Conservation (phyloP, 2,329 filamentous ascomycete species). For the Cladorrhinum sp. region DNA sequence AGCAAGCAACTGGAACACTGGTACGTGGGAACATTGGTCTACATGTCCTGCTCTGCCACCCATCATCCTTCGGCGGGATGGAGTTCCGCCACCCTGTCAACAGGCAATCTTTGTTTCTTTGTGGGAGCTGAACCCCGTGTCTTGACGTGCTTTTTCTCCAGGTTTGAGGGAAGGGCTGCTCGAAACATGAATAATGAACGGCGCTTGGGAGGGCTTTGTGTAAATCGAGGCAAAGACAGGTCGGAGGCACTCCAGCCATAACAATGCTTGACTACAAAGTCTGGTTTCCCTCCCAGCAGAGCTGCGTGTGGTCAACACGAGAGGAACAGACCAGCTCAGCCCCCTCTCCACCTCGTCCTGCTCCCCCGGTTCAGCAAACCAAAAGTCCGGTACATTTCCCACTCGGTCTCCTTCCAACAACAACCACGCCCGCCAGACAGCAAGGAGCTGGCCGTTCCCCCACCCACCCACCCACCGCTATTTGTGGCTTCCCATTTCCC, state of each 20-base stretch:
- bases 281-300: neutral
- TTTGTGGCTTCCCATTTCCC: constrained; percentile 2
- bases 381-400: neutral
- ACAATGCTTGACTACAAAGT: neutral
- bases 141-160: neutral
- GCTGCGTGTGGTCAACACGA: neutral
- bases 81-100: neutral
- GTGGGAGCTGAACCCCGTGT: neutral
- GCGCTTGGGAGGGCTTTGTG: neutral
- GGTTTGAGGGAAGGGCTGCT: neutral
- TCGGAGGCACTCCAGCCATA: neutral
- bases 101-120: neutral
- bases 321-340: neutral
- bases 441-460: neutral
- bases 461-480: constrained; percentile 8
- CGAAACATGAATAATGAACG: neutral
- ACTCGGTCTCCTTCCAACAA: neutral
- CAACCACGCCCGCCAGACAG: neutral
- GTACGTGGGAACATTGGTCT: neutral
- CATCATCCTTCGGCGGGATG: neutral
- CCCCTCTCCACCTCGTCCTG: neutral
- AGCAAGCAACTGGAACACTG: neutral
- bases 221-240: neutral
- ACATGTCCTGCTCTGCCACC: neutral
- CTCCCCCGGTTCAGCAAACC: neutral